Conservation (phyloP, 2,329 filamentous ascomycete species). For the Alternaria solani region DNA sequence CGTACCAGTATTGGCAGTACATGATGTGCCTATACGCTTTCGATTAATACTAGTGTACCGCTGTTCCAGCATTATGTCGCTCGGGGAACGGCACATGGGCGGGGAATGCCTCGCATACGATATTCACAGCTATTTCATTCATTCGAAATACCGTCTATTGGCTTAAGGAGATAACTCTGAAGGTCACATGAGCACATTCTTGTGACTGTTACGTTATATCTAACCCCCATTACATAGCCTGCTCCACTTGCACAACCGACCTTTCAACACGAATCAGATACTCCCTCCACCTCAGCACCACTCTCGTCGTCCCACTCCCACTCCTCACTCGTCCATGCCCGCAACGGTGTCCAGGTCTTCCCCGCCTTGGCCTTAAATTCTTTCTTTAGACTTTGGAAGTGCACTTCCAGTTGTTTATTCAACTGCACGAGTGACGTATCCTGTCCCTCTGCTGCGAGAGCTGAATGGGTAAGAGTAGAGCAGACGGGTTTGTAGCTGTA, state of each 20-base stretch:
- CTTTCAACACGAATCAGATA: conserved; percentile 1
- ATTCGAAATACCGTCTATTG: neutral
- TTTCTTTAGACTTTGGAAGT: conserved; percentile 5
- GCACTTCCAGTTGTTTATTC: neutral
- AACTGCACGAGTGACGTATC: neutral
- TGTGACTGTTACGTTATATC: neutral
- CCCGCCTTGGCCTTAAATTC: conserved; percentile 17
- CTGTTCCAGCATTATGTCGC: neutral
- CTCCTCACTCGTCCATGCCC: conserved; percentile 2
- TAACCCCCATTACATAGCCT: neutral
- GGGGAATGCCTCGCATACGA: neutral
- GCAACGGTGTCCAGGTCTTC: conserved; percentile 6
- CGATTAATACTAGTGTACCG: neutral
- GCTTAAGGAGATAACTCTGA: neutral
- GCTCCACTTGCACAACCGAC: neutral
- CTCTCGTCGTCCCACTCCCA: neutral
- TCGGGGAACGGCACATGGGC: neutral
- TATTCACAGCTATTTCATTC: neutral
- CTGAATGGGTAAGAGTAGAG: neutral
- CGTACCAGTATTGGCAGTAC: neutral
- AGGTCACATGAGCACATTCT: neutral
- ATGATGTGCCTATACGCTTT: neutral
- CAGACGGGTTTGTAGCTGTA: neutral
- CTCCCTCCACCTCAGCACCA: neutral
- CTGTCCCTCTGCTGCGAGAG: neutral